Evolutionary conservation across 495 filamentous ascomycete species (phyloP).

Genomic region (Tetracladium setigerum): DNA sequence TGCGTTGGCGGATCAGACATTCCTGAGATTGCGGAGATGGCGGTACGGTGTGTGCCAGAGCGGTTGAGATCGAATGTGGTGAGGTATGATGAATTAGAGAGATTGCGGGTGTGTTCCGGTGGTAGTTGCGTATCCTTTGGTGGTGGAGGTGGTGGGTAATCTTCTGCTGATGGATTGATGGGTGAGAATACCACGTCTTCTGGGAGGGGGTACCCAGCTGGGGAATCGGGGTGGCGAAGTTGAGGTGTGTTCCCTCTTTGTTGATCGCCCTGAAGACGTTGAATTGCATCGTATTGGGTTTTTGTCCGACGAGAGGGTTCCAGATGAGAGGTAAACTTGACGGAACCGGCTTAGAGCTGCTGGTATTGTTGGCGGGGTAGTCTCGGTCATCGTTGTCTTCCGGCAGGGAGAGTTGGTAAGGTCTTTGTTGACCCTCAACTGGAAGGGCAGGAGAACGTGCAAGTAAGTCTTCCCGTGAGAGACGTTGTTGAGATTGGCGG

Average conservation of each 20-base stretch:
- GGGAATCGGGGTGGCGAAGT: conserved; percentile 16
- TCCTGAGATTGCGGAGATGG: conserved; percentile 7
- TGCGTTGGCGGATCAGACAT: neutral
- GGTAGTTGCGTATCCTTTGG: too few species aligned
- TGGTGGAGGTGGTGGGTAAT: conserved; percentile 15
- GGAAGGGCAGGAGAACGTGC: conserved; percentile 19
- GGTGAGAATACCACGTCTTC: conserved; percentile 15
- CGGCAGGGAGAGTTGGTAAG: conserved; percentile 21
- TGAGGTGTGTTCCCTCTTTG: too few species aligned
- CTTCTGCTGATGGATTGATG: conserved; percentile 6
- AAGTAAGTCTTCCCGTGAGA: conserved; percentile 15
- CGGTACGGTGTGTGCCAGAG: conserved; percentile 14
- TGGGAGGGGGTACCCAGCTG: conserved; percentile 15
- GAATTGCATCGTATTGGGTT: conserved; percentile 6
- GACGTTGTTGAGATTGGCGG: neutral
- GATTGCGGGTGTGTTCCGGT: too few species aligned
- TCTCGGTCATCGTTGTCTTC: conserved; percentile 12
- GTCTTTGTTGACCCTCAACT: conserved; percentile 17
- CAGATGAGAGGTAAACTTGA: neutral
- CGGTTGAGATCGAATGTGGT: conserved; percentile 15
- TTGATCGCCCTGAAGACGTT: conserved; percentile 11
- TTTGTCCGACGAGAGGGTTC: neutral
- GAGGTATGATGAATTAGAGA: neutral
- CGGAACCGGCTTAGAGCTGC: conserved; percentile 10
- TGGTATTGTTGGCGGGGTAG: conserved; percentile 1